Conservation (phyloP, 139 green algal genomes). For the Pseudopediastrum boryanum region DNA sequence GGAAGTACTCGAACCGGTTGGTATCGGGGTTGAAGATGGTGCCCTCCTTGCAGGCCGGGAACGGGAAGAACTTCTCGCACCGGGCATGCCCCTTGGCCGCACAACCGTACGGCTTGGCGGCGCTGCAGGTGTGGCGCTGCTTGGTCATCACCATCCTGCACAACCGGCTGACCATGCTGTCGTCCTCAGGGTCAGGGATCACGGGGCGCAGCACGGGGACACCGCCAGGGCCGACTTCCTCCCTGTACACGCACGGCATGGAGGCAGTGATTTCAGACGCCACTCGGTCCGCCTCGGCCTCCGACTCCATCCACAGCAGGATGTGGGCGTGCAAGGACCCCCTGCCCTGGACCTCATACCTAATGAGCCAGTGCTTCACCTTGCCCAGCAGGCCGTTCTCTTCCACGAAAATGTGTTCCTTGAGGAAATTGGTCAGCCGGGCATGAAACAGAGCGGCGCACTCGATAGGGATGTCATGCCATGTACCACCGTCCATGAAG, state of each 20-base stretch:
- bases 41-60: not conserved
- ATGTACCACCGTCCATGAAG: not conserved
- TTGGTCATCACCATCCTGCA: not conserved
- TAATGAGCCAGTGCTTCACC: not conserved
- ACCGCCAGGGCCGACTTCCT: too few relatives aligned
- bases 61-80: not conserved
- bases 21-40: not conserved
- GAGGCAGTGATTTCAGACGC: slow-evolving; percentile 20
- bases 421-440: not conserved
- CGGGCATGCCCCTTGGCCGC: not conserved
- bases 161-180: not conserved
- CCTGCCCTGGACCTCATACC: not conserved
- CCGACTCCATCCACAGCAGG: slow-evolving; percentile 6
- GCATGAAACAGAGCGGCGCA: not conserved
- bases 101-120: not conserved
- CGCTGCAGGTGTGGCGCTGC: slow-evolving; percentile 3
- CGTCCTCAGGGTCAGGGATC: too few relatives aligned
- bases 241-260: not conserved
- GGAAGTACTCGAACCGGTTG: not conserved
- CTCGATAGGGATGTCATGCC: slow-evolving; percentile 10
- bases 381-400: not conserved
- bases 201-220: too few relatives aligned
- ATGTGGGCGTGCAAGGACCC: slow-evolving; percentile 11
- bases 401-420: not conserved
- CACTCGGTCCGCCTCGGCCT: too few relatives aligned